phyloP scores from a whole-genome alignment of 192 early-diverging fungal species.

The Helicostylum pulchrum region DNA sequence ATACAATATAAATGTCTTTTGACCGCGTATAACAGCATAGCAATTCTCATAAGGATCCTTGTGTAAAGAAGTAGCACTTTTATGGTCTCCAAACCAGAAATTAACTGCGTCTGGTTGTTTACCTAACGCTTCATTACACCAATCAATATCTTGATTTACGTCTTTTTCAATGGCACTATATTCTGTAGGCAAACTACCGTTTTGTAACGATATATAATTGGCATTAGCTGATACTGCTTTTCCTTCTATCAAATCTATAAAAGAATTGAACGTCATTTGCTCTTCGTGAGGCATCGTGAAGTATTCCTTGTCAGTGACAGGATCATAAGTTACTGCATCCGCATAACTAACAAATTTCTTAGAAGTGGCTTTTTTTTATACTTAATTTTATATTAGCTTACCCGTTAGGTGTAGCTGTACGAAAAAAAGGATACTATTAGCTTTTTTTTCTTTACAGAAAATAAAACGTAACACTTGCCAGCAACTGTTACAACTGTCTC shows the following conservation, averaged over 20 bases:
- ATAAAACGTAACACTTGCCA: conserved; percentile 17
- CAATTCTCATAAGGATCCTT: conserved; percentile 56
- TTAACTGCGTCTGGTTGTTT: conserved; percentile 46
- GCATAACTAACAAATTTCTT: conserved; percentile 33
- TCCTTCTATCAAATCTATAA: conserved; percentile 38
- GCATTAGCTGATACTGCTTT: conserved; percentile 22
- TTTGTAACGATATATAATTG: conserved; percentile 50
- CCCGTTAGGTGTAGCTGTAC: conserved; percentile 29
- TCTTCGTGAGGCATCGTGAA: conserved; percentile 50
- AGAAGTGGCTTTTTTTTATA: neutral
- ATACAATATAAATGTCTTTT: conserved; percentile 46
- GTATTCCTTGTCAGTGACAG: conserved; percentile 31
- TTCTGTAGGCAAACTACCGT: conserved; percentile 46
- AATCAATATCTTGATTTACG: conserved; percentile 39
- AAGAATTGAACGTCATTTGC: conserved; percentile 44
- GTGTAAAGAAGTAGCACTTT: conserved; percentile 45
- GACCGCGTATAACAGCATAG: conserved; percentile 47
- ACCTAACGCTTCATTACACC: conserved; percentile 43
- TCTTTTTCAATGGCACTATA: conserved; percentile 38
- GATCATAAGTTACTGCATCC: conserved; percentile 44
- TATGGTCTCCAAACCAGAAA: conserved; percentile 51
- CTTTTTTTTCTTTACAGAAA: neutral
- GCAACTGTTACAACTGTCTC: conserved; percentile 42
- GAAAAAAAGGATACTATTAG: neutral
- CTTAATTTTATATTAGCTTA: conserved; percentile 2